These are phyloP conservation scores for Coffea eugenioides DNA, from an alignment of 257 asterid genomes.

Conservation along the genomic window DNA sequence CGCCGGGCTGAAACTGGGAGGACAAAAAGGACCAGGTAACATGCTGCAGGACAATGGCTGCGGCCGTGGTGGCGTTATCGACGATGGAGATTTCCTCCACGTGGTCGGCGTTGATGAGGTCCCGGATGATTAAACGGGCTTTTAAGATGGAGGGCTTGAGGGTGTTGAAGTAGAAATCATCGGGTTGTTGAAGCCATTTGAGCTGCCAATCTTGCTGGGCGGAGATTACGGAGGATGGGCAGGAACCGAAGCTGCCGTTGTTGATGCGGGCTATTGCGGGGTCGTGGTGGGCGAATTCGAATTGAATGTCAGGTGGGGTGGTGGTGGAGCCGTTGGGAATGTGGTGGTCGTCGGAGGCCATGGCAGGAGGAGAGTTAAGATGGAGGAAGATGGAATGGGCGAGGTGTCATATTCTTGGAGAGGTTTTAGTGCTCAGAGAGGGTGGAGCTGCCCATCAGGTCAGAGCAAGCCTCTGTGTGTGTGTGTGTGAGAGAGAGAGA, in stretches of 20 bases:
- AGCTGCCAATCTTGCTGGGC: conserved; percentile 78
- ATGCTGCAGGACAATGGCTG: conserved; percentile 76
- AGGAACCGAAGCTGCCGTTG: conserved; percentile 93
- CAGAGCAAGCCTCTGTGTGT: neutral
- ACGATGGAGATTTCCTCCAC: conserved; percentile 74
- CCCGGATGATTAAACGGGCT: conserved; percentile 51
- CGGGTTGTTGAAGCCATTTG: conserved; percentile 75
- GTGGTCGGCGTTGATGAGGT: conserved; percentile 68
- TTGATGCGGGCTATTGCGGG: conserved; percentile 64
- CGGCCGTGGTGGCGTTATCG: conserved; percentile 94
- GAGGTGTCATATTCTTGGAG: neutral
- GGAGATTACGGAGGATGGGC: conserved; percentile 70
- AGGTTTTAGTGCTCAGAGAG: neutral
- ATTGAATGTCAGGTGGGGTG: conserved; percentile 40
- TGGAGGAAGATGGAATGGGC: neutral
- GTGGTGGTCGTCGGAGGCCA: conserved; percentile 23
- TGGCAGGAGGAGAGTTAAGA: neutral
- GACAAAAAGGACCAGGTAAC: conserved; percentile 60
- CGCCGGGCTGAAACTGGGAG: conserved; percentile 47
- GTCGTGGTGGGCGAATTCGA: conserved; percentile 83
- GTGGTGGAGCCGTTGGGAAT: conserved; percentile 24
- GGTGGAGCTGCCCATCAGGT: too few species aligned
- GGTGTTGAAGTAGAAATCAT: conserved; percentile 56
- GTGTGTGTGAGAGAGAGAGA: neutral
- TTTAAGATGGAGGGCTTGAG: conserved; percentile 59